phyloP scores from a whole-genome alignment of 768 basidiomycete genomes.

The Tulasnella sp. region DNA sequence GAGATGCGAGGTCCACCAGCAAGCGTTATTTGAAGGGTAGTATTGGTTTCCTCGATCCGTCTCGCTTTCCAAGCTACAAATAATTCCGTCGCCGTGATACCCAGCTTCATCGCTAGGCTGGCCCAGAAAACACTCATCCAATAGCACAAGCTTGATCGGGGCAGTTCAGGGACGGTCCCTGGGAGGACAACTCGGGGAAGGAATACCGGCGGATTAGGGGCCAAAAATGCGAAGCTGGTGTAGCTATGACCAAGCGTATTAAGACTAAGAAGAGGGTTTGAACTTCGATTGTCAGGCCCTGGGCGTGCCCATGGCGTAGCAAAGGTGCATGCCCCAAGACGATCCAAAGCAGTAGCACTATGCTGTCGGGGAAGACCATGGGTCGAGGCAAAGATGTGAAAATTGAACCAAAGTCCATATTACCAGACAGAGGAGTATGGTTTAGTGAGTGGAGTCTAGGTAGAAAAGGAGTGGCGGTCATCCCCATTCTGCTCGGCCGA shows the following conservation, averaged over 20 bases:
- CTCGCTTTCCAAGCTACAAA: background rate
- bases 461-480: background rate
- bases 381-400: background rate
- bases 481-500: background rate
- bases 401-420: background rate
- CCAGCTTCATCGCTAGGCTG: background rate
- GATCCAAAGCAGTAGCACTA: background rate
- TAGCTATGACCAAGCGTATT: background rate
- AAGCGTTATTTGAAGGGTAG: background rate
- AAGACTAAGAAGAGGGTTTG: background rate
- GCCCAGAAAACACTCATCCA: slow-evolving; percentile 3
- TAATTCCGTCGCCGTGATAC: background rate
- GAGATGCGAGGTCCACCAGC: background rate
- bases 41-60: background rate
- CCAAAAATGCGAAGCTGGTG: background rate
- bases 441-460: background rate
- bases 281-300: background rate
- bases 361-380: background rate
- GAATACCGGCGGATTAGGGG: background rate
- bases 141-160: background rate
- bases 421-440: background rate
- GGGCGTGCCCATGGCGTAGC: background rate
- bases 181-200: background rate
- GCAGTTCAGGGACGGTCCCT: background rate
- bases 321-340: background rate